phyloP scores from a whole-genome alignment of 768 basidiomycete species.

The Tulasnella sp. region DNA sequence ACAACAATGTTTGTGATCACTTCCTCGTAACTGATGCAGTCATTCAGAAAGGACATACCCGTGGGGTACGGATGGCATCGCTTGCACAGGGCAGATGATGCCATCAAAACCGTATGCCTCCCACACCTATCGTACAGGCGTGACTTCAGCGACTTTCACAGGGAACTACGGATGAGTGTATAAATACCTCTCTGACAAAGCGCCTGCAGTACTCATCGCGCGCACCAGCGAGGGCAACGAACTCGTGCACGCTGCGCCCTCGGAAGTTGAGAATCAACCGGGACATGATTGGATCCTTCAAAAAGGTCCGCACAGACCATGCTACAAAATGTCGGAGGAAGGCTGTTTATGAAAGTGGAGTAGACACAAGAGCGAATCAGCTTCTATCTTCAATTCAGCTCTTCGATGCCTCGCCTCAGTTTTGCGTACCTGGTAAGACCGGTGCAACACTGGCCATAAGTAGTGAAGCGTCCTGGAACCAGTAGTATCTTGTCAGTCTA shows the following conservation, averaged over 20 bases:
- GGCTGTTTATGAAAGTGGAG: not conserved
- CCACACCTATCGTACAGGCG: slow-evolving; percentile 47
- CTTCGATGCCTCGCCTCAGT: too few relatives aligned
- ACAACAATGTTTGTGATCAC: too few relatives aligned
- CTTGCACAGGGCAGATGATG: slow-evolving; percentile 63
- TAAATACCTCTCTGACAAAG: slow-evolving; percentile 16
- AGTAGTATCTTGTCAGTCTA: slow-evolving; percentile 20
- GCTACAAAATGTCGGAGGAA: not conserved
- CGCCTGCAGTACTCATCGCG: slow-evolving; percentile 16
- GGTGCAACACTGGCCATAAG: slow-evolving; percentile 27
- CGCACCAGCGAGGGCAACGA: slow-evolving; percentile 18
- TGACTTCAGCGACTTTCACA: not conserved
- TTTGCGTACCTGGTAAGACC: slow-evolving; percentile 21
- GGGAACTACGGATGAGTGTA: not conserved
- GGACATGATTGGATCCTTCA: slow-evolving; percentile 24
- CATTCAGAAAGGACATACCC: slow-evolving; percentile 41
- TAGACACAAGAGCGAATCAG: too few relatives aligned
- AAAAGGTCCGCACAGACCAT: slow-evolving; percentile 11
- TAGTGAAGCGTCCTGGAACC: slow-evolving; percentile 26
- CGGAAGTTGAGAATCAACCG: slow-evolving; percentile 20
- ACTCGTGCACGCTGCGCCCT: slow-evolving; percentile 17
- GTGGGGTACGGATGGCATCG: slow-evolving; percentile 60
- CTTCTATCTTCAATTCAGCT: too few relatives aligned
- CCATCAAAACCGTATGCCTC: slow-evolving; percentile 55
- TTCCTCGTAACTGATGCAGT: too few relatives aligned